Conservation (phyloP, 2,329 filamentous ascomycete genomes). For the Rasamsonia emersonii region DNA sequence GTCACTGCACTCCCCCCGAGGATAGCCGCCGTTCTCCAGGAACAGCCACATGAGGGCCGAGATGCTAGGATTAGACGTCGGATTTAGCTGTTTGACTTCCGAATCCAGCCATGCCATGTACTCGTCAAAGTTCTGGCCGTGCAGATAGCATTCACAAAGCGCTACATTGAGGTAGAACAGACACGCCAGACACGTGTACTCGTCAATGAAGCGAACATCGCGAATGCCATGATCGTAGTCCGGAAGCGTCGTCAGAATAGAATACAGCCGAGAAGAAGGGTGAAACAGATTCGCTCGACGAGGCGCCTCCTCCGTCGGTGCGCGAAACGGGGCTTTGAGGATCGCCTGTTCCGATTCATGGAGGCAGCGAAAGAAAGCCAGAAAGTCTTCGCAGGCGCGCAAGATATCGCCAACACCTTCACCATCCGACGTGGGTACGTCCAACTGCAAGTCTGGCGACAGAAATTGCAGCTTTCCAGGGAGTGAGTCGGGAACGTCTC, state of each 20-base stretch:
- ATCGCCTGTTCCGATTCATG: constrained; percentile 15
- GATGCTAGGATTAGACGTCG: constrained; percentile 19
- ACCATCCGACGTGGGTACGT: constrained; percentile 9
- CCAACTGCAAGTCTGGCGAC: constrained; percentile 14
- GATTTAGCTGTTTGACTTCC: constrained; percentile 17
- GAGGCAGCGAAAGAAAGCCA: constrained; percentile 21
- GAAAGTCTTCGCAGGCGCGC: constrained; percentile 22
- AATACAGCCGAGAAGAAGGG: constrained; percentile 17
- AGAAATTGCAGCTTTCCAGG: constrained; percentile 17
- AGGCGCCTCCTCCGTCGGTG: constrained; percentile 4
- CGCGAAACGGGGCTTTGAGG: constrained; percentile 10
- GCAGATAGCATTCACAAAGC: constrained; percentile 19
- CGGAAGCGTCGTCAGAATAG: constrained; percentile 20
- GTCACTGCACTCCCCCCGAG: constrained; percentile 13
- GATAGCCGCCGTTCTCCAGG: constrained; percentile 20
- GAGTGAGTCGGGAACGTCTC: constrained; percentile 14
- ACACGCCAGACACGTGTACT: constrained; percentile 23
- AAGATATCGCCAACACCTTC: constrained; percentile 15
- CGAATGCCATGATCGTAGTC: constrained; percentile 25
- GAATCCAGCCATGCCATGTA: constrained; percentile 20
- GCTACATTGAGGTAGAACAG: constrained; percentile 22
- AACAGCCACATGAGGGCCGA: constrained; percentile 24
- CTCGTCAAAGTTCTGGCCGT: constrained; percentile 16
- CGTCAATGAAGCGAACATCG: constrained; percentile 24
- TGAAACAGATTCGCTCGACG: constrained; percentile 13